Base-by-base conservation (phyloP, 257 asterid genomes). In the Petrea volubilis region DNA sequence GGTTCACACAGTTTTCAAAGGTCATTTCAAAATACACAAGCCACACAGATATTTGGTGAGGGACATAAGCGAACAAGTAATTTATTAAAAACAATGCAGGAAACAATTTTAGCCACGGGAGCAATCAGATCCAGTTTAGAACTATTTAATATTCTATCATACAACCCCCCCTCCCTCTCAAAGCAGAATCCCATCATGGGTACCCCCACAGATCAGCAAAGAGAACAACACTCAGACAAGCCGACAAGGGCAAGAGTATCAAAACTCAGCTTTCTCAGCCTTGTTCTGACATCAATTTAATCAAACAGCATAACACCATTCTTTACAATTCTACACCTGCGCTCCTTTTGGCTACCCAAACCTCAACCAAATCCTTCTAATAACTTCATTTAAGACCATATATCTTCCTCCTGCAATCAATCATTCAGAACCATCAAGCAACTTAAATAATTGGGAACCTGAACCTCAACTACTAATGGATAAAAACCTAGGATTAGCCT, bases 401-500 rank as follows among this genome's bases (percentile, higher is more conserved):
- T n/a, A 70, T 71, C 76, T 73, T 57, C 79, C n/a, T 57, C 77
- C 79, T 57, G 82, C 78, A 64, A 31, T 29, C 58, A 73, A 38
- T 68, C 61, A 67, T 25, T 64, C 72, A 59, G 27, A 72, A 47
- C 56, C 73, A 62, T 71, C 72, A 67, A 65, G 71, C 68, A 79
- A 76, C 68, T 69, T 18, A 77, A 76, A 47, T 46, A 34, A 53
- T 44, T 67, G 64, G 57, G 36, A 15, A 47, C 41, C 40, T 23
- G 21, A 62, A 38, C 61, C 56, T 23, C 55, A 18, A 72, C 8
- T 6, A 33, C 72, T 18, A 24, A 20, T 7, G 68, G 59, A 0
- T 28, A 47, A 46, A 27, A 58, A 40, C 33, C 46, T 50, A 66
- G 24, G 58, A 43, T 24, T 28, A 40, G 23, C n/a, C 21, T 18